Percentiles rank a stretch among this genome's conserved stretches.
Evolutionary conservation across 2,329 filamentous ascomycete species (phyloP).

Genomic region (Nemania sp.): DNA sequence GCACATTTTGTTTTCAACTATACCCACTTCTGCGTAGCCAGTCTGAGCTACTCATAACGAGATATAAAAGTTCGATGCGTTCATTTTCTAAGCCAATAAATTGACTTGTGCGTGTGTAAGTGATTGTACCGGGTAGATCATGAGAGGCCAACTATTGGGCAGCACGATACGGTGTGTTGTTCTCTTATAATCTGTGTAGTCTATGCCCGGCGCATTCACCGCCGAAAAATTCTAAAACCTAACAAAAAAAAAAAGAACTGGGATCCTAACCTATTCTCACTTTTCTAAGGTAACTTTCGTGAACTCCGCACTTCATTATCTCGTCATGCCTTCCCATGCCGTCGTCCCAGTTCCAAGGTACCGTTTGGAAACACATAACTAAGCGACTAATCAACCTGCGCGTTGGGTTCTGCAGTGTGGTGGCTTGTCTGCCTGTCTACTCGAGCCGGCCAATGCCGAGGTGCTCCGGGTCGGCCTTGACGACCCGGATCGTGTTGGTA

Average conservation of each 20-base stretch:
- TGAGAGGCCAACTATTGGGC: no score
- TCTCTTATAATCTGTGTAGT: no score
- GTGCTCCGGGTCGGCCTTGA: conserved; percentile 62
- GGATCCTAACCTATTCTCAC: not conserved
- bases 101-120: no score
- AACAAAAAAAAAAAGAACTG: not conserved
- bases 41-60: no score
- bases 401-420: not conserved
- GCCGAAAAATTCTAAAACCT: conserved; percentile 11
- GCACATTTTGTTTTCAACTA: no score
- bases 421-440: conserved; percentile 23
- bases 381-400: no score
- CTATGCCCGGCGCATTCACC: conserved; percentile 18
- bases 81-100: no score
- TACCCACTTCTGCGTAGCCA: no score
- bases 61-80: no score
- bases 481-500: conserved; percentile 77
- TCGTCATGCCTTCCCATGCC: conserved; percentile 5
- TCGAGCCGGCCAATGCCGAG: conserved; percentile 56
- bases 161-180: no score
- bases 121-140: no score
- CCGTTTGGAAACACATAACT: not conserved
- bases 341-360: not conserved
- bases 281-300: conserved; percentile 1
- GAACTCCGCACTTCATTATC: conserved; percentile 6